Evolutionary conservation across 371 early-diverging fungal genomes (phyloP), one percentile per base, ranked within the genome.

Genomic region (Apophysomyces trapeziformis): DNA sequence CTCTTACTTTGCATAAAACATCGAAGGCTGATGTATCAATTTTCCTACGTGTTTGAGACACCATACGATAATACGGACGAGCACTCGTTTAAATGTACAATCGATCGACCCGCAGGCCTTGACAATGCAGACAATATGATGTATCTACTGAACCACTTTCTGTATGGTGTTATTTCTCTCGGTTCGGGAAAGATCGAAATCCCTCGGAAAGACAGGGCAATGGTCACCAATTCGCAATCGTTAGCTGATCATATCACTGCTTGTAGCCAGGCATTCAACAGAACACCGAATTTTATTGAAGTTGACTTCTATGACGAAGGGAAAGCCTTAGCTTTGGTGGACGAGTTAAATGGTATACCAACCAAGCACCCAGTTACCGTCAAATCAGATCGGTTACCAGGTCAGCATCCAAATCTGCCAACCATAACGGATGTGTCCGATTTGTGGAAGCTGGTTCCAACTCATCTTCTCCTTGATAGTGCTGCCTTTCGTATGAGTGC

Each of bases 301-400:
- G 90, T 92, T 1, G 93, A 93, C 68, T 93, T 87, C 72, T 93
- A 90, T 65, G 82, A 88, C 9, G 65, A 77, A 5, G 92, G 91
- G 7, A 72, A 74, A 14, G 38, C 82, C 1, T 64, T 86, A 57
- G 50, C 69, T 36, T 47, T 70, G 1, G 79, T 87, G 0, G 88
- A 89, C 0, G 58, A 72, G 37, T 43, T 90, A 38, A 92, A 93
- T 70, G 77, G 72, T 18, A 26, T 26, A 26, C 32, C 32, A 26
- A 26, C 32, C 32, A 26, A 26, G 32, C 32, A 26, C 32, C 32
- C 32, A 3, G 32, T 26, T 26, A 26, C 32, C 32, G 32, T 26
- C 32, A 26, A 26, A 26, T 26, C 32, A 26, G 32, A 26, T 26
- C 32, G 0, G 32, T 26, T 26, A 26, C 32, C 32, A 26, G 32